Conservation (phyloP, 75 land plant species). For the Pseudotsuga menziesii region DNA sequence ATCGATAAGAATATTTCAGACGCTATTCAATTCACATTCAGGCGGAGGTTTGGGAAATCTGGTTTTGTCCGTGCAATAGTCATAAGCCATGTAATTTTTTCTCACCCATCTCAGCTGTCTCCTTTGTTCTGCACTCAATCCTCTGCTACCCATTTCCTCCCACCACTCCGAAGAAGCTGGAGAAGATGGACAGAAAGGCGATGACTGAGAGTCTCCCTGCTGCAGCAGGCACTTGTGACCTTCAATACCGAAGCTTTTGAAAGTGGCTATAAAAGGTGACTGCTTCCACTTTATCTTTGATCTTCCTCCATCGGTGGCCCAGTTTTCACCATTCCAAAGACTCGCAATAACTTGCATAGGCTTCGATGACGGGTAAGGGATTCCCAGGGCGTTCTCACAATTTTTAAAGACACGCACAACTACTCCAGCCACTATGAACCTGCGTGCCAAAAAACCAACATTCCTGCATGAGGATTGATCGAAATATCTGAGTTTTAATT, state of each 20-base stretch:
- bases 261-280: conserved; percentile 48
- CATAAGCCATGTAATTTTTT: conserved; percentile 42
- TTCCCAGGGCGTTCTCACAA: conserved; percentile 10
- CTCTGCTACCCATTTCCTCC: conserved; percentile 23
- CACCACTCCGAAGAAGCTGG: conserved; percentile 38
- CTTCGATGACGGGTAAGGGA: conserved; percentile 24
- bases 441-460: neutral
- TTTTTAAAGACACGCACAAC: conserved; percentile 13
- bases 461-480: no score
- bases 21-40: conserved; percentile 10
- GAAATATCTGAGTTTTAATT: no score
- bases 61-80: conserved; percentile 48
- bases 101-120: conserved; percentile 25
- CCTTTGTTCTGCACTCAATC: conserved; percentile 20
- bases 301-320: conserved; percentile 66
- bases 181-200: conserved; percentile 17
- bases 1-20: no score
- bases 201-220: no score
- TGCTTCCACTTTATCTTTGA: conserved; percentile 41
- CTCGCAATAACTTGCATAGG: conserved; percentile 45
- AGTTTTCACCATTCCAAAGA: conserved; percentile 59
- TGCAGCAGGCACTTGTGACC: conserved; percentile 8
- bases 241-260: conserved; percentile 25
- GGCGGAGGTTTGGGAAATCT: conserved; percentile 27
- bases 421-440: conserved; percentile 14